Evolutionary conservation across 768 basidiomycete genomes (phyloP).

Genomic region (Agrocybe chaxingu): DNA sequence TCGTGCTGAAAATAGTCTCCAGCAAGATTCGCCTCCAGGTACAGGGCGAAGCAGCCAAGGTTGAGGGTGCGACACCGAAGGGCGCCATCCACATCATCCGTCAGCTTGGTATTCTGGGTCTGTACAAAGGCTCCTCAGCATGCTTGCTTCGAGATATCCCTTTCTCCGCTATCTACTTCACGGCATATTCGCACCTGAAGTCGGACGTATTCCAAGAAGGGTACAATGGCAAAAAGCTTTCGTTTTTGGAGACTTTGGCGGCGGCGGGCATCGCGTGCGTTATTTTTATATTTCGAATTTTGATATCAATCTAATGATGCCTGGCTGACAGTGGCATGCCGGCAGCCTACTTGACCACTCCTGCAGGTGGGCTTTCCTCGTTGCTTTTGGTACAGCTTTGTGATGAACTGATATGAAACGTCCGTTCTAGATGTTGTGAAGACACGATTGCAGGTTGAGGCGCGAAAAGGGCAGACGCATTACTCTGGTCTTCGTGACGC

Average conservation of each 20-base stretch:
- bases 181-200: constrained; percentile 86
- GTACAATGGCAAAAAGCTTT: constrained; percentile 88
- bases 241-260: constrained; percentile 84
- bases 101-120: constrained; percentile 86
- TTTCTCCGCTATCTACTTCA: constrained; percentile 93
- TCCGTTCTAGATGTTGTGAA: constrained; percentile 84
- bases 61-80: constrained; percentile 74
- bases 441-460: constrained; percentile 93
- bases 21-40: constrained; percentile 93
- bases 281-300: constrained; percentile 7
- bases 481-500: constrained; percentile 92
- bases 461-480: constrained; percentile 82
- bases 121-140: constrained; percentile 91
- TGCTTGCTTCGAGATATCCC: constrained; percentile 95
- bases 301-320: constrained; percentile 24
- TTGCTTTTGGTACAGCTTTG: constrained; percentile 6
- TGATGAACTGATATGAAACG: constrained; percentile 5
- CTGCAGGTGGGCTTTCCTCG: constrained; percentile 57
- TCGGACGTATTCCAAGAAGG: constrained; percentile 95
- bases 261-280: constrained; percentile 82
- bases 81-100: constrained; percentile 93
- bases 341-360: constrained; percentile 90
- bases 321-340: constrained; percentile 83
- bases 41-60: constrained; percentile 93
- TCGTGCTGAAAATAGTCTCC: constrained; percentile 2